Conservation (phyloP, 495 filamentous ascomycete species). For the Saxispiralis lemnorum region DNA sequence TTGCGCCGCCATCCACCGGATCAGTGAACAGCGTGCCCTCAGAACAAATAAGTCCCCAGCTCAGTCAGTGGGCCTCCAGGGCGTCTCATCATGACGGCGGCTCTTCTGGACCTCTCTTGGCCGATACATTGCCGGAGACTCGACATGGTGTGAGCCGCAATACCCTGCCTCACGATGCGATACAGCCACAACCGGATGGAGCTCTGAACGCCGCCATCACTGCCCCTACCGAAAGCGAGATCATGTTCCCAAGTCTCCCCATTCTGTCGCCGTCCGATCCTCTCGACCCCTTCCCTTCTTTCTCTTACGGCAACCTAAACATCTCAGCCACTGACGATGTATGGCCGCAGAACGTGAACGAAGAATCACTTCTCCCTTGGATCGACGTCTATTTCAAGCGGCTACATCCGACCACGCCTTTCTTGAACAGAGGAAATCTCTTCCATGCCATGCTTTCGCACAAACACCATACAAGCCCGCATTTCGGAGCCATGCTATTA, state of each 20-base stretch:
- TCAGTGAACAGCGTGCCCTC: not conserved
- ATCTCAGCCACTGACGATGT: not conserved
- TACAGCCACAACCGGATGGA: not conserved
- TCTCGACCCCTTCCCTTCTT: not conserved
- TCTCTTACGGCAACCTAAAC: not conserved
- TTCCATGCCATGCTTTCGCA: not conserved
- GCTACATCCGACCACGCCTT: not conserved
- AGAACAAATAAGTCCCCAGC: too few relatives aligned
- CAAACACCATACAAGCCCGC: not conserved
- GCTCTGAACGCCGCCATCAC: not conserved
- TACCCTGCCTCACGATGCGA: not conserved
- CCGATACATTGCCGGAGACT: not conserved
- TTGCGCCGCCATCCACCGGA: not conserved
- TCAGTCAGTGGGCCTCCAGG: too few relatives aligned
- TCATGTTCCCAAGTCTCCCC: constrained; percentile 1
- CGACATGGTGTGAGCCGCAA: not conserved
- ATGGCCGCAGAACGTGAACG: not conserved
- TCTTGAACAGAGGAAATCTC: not conserved
- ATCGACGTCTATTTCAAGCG: constrained; percentile 3
- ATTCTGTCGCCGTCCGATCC: not conserved
- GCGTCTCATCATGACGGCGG: not conserved
- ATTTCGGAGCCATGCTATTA: not conserved
- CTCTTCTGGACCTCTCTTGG: not conserved
- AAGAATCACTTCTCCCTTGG: constrained; percentile 1
- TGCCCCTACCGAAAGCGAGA: not conserved